Evolutionary conservation across 1,284 basidiomycete genomes (phyloP).

Genomic region (Boletus smithii): DNA sequence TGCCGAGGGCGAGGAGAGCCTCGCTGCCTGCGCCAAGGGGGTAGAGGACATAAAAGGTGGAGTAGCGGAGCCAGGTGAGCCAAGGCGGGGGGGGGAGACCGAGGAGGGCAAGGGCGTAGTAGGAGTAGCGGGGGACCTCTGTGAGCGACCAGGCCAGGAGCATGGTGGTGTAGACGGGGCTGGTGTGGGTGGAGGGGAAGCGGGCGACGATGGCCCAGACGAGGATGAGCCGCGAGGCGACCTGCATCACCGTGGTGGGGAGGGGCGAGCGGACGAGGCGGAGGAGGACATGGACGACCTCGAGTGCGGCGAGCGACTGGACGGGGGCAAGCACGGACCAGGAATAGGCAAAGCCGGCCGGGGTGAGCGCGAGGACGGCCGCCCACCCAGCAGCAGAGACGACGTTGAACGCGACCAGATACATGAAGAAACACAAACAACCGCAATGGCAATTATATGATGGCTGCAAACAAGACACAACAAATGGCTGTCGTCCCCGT

Average conservation of each 20-base stretch:
- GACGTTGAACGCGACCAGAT: slow-evolving; percentile 78
- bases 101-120: slow-evolving; percentile 77
- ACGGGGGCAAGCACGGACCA: slow-evolving; percentile 68
- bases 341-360: slow-evolving; percentile 53
- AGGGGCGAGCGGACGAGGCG: slow-evolving; percentile 85
- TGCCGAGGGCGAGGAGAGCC: slow-evolving; percentile 79
- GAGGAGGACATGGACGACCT: slow-evolving; percentile 78
- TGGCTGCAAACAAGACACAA: slow-evolving; percentile 24
- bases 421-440: slow-evolving; percentile 32
- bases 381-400: slow-evolving; percentile 73
- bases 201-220: slow-evolving; percentile 73
- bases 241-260: slow-evolving; percentile 83
- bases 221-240: slow-evolving; percentile 80
- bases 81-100: slow-evolving; percentile 32
- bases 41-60: slow-evolving; percentile 91
- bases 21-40: slow-evolving; percentile 90
- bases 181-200: slow-evolving; percentile 57
- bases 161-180: slow-evolving; percentile 88
- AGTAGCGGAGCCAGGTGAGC: slow-evolving; percentile 78
- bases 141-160: slow-evolving; percentile 91
- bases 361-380: slow-evolving; percentile 57
- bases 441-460: not conserved
- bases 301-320: slow-evolving; percentile 79
- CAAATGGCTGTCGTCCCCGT: slow-evolving; percentile 11
- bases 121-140: slow-evolving; percentile 90